Conservation (phyloP, 2,329 filamentous ascomycete species). For the Colletotrichum sp. region DNA sequence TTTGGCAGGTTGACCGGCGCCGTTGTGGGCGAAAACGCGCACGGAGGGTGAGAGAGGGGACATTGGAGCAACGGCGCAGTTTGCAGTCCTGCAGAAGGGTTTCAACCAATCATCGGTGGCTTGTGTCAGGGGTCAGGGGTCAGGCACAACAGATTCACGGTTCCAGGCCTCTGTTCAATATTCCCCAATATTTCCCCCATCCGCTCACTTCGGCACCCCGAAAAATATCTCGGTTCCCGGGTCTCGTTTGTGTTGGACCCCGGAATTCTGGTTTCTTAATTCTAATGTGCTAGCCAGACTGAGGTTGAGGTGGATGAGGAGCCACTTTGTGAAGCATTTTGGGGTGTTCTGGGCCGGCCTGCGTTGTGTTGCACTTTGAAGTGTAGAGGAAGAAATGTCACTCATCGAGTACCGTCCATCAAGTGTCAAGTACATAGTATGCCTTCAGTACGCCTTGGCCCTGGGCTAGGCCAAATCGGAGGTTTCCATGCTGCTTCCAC, state of each 20-base stretch:
- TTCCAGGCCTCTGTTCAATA: background rate
- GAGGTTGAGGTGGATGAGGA: background rate
- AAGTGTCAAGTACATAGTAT: background rate
- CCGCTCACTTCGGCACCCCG: background rate
- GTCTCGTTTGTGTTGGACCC: background rate
- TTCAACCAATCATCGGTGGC: background rate
- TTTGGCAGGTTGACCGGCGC: background rate
- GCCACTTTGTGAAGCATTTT: background rate
- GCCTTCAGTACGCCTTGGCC: background rate
- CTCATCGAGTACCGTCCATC: background rate
- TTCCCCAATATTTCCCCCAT: background rate
- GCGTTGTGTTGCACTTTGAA: background rate
- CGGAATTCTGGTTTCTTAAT: background rate
- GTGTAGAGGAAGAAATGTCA: background rate
- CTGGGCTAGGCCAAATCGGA: background rate
- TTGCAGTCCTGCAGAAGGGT: background rate
- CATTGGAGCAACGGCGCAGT: background rate
- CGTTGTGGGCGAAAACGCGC: background rate
- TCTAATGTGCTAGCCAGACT: background rate
- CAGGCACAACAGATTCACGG: background rate
- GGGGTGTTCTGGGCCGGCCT: background rate
- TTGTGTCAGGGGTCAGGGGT: background rate
- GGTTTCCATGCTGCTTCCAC: background rate
- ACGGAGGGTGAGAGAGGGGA: background rate
- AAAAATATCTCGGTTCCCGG: slow-evolving; percentile 1